These are phyloP conservation scores for Meira nashicola DNA, from an alignment of 1,284 basidiomycete species.

Conservation along the genomic window DNA sequence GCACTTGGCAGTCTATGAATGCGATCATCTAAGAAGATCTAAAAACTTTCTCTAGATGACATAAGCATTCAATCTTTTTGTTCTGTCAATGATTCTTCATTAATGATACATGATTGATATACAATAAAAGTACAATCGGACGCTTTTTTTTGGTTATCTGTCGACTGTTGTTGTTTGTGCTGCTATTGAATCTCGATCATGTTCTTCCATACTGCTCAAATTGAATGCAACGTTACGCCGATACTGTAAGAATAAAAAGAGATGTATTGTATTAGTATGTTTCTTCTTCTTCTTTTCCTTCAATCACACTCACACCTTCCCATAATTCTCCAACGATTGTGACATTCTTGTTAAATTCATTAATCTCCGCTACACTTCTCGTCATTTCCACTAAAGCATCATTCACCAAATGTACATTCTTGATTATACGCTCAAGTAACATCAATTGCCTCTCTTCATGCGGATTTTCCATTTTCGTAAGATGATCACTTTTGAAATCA, in stretches of 20 bases:
- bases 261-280: not conserved
- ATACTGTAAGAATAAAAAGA: conserved; percentile 24
- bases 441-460: conserved; percentile 85
- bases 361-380: conserved; percentile 62
- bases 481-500: not conserved
- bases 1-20: too few relatives aligned
- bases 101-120: too few relatives aligned
- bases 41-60: too few relatives aligned
- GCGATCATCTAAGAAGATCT: too few relatives aligned
- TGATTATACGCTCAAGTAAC: conserved; percentile 79
- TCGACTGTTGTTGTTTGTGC: conserved; percentile 6
- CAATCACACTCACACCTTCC: conserved; percentile 34
- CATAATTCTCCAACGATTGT: conserved; percentile 47
- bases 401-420: conserved; percentile 68
- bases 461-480: conserved; percentile 44
- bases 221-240: conserved; percentile 49
- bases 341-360: conserved; percentile 45
- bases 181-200: conserved; percentile 7
- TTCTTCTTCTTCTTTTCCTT: not conserved
- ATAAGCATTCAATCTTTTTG: too few relatives aligned
- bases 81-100: too few relatives aligned
- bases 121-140: not conserved
- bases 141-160: not conserved
- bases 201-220: conserved; percentile 38
- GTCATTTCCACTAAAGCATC: conserved; percentile 64